These are phyloP conservation scores for Dillenia turbinata DNA, from an alignment of 164 flowering plant genomes.

Conservation along the genomic window DNA sequence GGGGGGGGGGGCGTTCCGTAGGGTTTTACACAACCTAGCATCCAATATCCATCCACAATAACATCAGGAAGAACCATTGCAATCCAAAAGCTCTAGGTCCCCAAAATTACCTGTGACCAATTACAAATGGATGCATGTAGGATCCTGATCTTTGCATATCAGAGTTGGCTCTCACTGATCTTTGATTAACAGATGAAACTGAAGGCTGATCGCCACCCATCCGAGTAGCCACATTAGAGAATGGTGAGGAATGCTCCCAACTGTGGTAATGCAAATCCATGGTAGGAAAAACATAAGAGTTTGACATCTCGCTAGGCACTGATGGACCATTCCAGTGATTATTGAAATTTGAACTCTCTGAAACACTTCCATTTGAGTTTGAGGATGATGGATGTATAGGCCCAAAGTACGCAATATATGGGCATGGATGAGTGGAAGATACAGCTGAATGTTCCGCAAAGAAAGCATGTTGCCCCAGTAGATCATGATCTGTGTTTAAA, in stretches of 20 bases:
- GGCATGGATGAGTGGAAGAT: constrained; percentile 81
- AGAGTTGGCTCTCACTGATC: constrained; percentile 45
- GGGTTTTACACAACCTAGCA: no score
- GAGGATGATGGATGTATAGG: constrained; percentile 73
- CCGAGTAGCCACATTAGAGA: constrained; percentile 32
- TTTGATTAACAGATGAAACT: constrained; percentile 28
- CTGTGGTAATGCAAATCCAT: constrained; percentile 22
- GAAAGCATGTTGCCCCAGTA: constrained; percentile 60
- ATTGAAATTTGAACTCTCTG: constrained; percentile 57
- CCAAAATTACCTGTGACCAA: constrained; percentile 54
- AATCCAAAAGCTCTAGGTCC: no score
- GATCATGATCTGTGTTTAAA: constrained; percentile 68
- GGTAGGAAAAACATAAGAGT: constrained; percentile 48
- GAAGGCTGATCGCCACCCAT: constrained; percentile 42
- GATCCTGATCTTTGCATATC: constrained; percentile 56
- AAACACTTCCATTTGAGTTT: constrained; percentile 46
- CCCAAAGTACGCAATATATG: constrained; percentile 65
- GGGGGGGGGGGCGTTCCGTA: no score
- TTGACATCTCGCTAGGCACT: constrained; percentile 46
- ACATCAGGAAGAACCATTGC: no score
- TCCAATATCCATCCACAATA: no score
- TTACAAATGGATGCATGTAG: constrained; percentile 47
- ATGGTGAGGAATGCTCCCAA: constrained; percentile 20
- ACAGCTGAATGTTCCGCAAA: constrained; percentile 71
- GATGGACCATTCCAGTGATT: constrained; percentile 66